These are phyloP conservation scores for Nigrospora osmanthi DNA, from an alignment of 2,329 filamentous ascomycete genomes.

Conservation along the genomic window DNA sequence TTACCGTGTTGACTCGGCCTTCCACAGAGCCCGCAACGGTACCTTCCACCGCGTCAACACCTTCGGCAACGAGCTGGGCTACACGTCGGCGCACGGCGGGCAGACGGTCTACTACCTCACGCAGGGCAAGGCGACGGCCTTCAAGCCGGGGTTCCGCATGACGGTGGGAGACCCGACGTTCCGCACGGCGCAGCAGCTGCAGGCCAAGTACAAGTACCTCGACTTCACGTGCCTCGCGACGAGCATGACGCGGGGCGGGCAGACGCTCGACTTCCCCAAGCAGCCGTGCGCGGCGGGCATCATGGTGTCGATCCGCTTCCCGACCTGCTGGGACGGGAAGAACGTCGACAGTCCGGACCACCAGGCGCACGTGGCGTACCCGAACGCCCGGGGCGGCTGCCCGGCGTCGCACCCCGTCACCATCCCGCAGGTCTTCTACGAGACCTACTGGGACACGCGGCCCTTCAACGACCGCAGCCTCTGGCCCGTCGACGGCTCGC, in stretches of 20 bases:
- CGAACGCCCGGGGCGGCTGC: constrained; percentile 22
- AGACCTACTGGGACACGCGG: constrained; percentile 31
- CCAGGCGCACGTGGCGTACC: constrained; percentile 20
- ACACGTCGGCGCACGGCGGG: constrained; percentile 18
- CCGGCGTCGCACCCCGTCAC: constrained; percentile 20
- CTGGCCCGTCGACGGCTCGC: constrained; percentile 24
- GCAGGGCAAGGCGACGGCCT: constrained; percentile 26
- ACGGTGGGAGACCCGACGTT: constrained; percentile 26
- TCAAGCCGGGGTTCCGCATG: constrained; percentile 32
- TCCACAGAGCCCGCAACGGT: constrained; percentile 16
- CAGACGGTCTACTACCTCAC: constrained; percentile 33
- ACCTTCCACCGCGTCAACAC: constrained; percentile 20
- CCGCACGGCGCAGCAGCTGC: constrained; percentile 16
- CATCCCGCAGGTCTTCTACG: constrained; percentile 30
- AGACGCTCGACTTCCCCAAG: constrained; percentile 17
- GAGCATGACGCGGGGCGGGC: constrained; percentile 17
- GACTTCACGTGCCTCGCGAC: constrained; percentile 18
- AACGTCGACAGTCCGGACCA: no score
- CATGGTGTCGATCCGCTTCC: constrained; percentile 15
- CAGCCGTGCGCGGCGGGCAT: constrained; percentile 14
- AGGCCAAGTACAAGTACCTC: constrained; percentile 19
- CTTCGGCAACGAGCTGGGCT: constrained; percentile 21
- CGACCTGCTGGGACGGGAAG: constrained; percentile 20
- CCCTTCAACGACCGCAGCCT: constrained; percentile 23
- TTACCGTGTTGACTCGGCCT: not conserved